A percentile compares a stretch with the other conserved stretches of the same genome.
Conservation (phyloP, 2,329 filamentous ascomycete genomes). For the Scedosporium dehoogii region DNA sequence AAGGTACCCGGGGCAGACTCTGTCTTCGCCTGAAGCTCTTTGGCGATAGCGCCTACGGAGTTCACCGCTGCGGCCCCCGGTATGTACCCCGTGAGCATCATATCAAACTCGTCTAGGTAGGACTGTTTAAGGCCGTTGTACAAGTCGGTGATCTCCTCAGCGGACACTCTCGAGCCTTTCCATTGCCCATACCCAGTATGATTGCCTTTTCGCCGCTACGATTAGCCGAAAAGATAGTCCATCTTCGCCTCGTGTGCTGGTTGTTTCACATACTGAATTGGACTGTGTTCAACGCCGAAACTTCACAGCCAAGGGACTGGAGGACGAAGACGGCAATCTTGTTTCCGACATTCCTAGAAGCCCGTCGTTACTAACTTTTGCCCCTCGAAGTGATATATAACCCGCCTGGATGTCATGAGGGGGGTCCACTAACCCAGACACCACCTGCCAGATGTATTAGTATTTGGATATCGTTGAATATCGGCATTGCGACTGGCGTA, state of each 20-base stretch:
- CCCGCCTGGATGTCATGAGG: not conserved
- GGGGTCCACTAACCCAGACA: conserved; percentile 27
- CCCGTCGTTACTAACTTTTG: not conserved
- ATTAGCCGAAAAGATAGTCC: not conserved
- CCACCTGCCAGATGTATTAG: conserved; percentile 23
- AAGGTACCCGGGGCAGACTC: conserved; percentile 60
- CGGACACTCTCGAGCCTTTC: conserved; percentile 73
- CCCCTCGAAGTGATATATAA: not conserved
- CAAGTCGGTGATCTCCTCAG: conserved; percentile 72
- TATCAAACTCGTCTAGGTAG: conserved; percentile 79
- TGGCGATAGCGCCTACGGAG: conserved; percentile 73
- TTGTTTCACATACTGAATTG: conserved; percentile 69
- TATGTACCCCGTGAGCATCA: conserved; percentile 91
- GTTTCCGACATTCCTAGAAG: conserved; percentile 81
- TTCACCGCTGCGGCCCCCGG: conserved; percentile 78
- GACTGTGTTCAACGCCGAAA: conserved; percentile 89
- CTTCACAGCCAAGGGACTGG: conserved; percentile 88
- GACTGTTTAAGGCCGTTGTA: conserved; percentile 79
- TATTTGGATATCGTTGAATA: conserved; percentile 32
- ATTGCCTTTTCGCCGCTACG: conserved; percentile 59
- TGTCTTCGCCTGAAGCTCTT: conserved; percentile 63
- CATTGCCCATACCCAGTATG: conserved; percentile 88
- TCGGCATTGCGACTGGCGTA: conserved; percentile 16
- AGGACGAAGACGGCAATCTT: conserved; percentile 94
- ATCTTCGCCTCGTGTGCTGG: not conserved